Conservation (phyloP, 192 early-diverging fungal genomes). For the Umbelopsis ramanniana region DNA sequence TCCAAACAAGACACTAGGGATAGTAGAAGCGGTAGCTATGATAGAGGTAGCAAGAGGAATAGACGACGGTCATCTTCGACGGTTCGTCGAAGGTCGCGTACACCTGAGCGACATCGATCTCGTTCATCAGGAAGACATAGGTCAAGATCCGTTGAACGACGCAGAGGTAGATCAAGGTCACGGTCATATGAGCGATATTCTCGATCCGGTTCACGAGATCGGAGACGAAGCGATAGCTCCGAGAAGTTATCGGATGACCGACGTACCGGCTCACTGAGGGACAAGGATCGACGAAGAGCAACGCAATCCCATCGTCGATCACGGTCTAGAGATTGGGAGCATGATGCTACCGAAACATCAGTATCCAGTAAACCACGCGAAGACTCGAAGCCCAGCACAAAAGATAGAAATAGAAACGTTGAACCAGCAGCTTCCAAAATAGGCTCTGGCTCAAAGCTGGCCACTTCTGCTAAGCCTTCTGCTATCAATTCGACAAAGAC, state of each 20-base stretch:
- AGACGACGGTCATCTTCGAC: conserved; percentile 10
- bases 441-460: background rate
- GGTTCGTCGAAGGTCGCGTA: conserved; percentile 7
- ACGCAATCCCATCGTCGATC: conserved; percentile 2
- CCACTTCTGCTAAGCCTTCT: background rate
- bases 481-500: background rate
- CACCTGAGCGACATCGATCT: conserved; percentile 14
- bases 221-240: conserved; percentile 9
- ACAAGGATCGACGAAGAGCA: conserved; percentile 17
- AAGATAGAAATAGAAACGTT: background rate
- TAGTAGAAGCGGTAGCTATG: conserved; percentile 12
- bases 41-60: conserved; percentile 7
- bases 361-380: background rate
- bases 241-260: conserved; percentile 6
- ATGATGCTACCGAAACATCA: background rate
- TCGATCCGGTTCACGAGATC: background rate
- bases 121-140: background rate
- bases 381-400: background rate
- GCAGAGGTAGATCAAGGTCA: conserved; percentile 6
- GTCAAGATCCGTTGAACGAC: conserved; percentile 20
- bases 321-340: conserved; percentile 13
- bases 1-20: background rate
- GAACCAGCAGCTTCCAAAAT: background rate
- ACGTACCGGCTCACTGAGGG: background rate
- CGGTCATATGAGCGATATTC: conserved; percentile 20